These are phyloP conservation scores for Avicennia marina DNA, from an alignment of 257 asterid genomes.

Conservation along the genomic window DNA sequence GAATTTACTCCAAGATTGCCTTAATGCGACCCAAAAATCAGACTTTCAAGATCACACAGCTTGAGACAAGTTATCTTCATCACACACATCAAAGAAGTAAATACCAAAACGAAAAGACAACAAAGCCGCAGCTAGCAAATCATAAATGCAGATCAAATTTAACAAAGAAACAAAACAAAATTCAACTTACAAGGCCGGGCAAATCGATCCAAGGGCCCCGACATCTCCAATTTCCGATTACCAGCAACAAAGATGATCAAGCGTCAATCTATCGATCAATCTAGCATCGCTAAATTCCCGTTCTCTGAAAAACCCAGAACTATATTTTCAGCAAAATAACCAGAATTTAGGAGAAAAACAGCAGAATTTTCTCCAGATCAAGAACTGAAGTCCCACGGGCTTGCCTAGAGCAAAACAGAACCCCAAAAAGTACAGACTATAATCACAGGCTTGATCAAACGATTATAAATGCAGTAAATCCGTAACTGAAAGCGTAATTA, in stretches of 20 bases:
- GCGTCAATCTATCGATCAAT: conserved; percentile 15
- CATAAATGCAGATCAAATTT: conserved; percentile 22
- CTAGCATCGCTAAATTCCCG: conserved; percentile 17
- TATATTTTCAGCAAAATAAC: conserved; percentile 1
- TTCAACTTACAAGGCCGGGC: conserved; percentile 78
- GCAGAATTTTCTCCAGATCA: conserved; percentile 11
- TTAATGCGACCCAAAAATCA: no score
- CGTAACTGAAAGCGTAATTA: conserved; percentile 20
- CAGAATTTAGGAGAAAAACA: neutral
- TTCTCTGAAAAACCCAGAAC: neutral
- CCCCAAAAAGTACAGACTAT: conserved; percentile 28
- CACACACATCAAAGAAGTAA: conserved; percentile 1
- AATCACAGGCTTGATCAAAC: conserved; percentile 28
- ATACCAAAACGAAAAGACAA: neutral
- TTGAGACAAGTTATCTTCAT: neutral
- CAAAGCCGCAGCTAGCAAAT: neutral
- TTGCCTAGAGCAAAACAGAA: conserved; percentile 5
- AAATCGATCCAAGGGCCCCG: conserved; percentile 92
- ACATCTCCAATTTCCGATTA: conserved; percentile 38
- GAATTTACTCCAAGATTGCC: no score
- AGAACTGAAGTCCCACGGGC: conserved; percentile 7
- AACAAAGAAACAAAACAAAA: neutral
- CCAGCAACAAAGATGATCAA: conserved; percentile 19
- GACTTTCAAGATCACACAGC: no score
- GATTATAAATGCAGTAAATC: conserved; percentile 28